A percentile compares a stretch with the other conserved stretches of the same genome.
phyloP scores from a whole-genome alignment of 495 filamentous ascomycete genomes.

The Neurospora sublineolata region DNA sequence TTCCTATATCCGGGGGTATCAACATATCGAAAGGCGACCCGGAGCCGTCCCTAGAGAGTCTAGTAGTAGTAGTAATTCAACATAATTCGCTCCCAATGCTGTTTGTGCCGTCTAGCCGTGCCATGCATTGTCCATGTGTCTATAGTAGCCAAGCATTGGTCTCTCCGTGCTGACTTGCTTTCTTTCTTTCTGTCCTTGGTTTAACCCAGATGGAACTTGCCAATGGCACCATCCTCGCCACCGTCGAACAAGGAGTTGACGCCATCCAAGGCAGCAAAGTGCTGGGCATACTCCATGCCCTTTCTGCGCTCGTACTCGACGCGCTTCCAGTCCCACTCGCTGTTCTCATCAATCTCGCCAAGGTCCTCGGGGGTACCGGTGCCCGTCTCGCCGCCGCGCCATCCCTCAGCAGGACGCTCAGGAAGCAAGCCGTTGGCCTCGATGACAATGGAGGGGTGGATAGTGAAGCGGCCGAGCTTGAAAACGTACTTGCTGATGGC shows the following conservation, averaged over 20 bases:
- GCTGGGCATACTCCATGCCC: constrained; percentile 35
- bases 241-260: constrained; percentile 37
- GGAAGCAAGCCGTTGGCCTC: constrained; percentile 58
- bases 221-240: constrained; percentile 35
- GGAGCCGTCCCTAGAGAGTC: background rate
- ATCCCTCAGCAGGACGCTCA: constrained; percentile 36
- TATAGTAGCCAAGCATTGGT: background rate
- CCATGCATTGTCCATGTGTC: background rate
- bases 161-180: background rate
- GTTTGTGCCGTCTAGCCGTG: background rate
- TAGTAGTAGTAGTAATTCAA: background rate
- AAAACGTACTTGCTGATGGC: constrained; percentile 80
- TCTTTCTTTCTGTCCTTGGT: background rate
- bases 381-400: constrained; percentile 30
- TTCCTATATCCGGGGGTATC: background rate
- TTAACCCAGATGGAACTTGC: constrained; percentile 33
- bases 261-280: constrained; percentile 41
- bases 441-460: constrained; percentile 70
- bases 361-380: constrained; percentile 22
- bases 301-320: constrained; percentile 34
- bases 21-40: background rate
- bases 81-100: background rate
- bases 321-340: constrained; percentile 38
- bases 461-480: constrained; percentile 76
- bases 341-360: constrained; percentile 11